A percentile compares a stretch with the other conserved stretches of the same genome.
These are phyloP conservation scores for Syzygium malaccense DNA, from an alignment of 441 rosid genomes.

Conservation along the genomic window DNA sequence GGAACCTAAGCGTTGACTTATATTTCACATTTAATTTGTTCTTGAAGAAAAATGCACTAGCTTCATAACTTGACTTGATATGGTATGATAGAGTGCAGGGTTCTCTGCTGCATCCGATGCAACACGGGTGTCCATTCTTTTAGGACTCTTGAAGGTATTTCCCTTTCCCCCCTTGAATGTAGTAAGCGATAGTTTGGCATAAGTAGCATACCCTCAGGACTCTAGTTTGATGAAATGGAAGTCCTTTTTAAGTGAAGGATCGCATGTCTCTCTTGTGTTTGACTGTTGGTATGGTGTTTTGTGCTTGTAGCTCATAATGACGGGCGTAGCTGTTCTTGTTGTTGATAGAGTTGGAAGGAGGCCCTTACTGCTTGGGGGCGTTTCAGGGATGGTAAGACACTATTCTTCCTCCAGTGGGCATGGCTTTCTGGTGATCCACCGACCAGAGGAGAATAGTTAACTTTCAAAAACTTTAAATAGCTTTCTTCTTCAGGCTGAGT, in stretches of 20 bases:
- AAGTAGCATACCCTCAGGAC: neutral
- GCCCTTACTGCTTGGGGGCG: slow-evolving; percentile 88
- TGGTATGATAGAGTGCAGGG: slow-evolving; percentile 77
- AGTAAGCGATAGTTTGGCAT: neutral
- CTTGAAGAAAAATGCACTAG: neutral
- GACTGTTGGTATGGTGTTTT: slow-evolving; percentile 1
- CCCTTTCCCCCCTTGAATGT: neutral
- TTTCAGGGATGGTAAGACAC: slow-evolving; percentile 78
- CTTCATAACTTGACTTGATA: slow-evolving; percentile 13
- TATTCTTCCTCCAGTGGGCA: neutral
- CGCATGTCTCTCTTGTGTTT: neutral
- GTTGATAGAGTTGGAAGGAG: slow-evolving; percentile 96
- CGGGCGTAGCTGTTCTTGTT: slow-evolving; percentile 74
- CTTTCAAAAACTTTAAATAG: neutral
- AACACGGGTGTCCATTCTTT: slow-evolving; percentile 85
- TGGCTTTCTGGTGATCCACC: neutral
- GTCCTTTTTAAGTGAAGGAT: neutral
- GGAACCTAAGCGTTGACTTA: neutral
- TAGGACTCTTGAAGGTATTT: slow-evolving; percentile 77
- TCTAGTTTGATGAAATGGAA: neutral
- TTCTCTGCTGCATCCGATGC: slow-evolving; percentile 96
- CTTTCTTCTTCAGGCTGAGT: neutral
- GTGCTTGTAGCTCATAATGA: slow-evolving; percentile 70
- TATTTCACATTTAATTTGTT: slow-evolving; percentile 1
- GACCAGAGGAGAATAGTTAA: neutral